Conservation (phyloP, 495 filamentous ascomycete species). For the Penicillium steckii region DNA sequence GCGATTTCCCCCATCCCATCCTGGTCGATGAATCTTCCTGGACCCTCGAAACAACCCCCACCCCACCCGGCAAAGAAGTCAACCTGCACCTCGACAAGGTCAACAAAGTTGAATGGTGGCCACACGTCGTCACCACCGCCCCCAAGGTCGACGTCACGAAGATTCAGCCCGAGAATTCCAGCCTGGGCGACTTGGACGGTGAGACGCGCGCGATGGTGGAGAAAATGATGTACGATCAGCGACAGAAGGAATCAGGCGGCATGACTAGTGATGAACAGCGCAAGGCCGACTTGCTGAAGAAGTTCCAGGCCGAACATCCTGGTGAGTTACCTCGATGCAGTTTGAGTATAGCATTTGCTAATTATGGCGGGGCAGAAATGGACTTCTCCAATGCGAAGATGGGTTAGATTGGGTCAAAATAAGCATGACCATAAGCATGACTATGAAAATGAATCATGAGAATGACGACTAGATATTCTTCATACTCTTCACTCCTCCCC, state of each 20-base stretch:
- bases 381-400: constrained; percentile 51
- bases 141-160: constrained; percentile 87
- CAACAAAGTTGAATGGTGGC: constrained; percentile 98
- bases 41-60: constrained; percentile 74
- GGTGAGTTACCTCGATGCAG: no score
- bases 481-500: background rate
- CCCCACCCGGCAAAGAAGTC: constrained; percentile 67
- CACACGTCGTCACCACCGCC: constrained; percentile 79
- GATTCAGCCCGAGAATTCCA: constrained; percentile 90
- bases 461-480: background rate
- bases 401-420: constrained; percentile 23
- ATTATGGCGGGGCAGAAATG: constrained; percentile 37
- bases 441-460: constrained; percentile 25
- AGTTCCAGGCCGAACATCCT: constrained; percentile 82
- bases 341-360: no score
- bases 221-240: constrained; percentile 99
- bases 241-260: constrained; percentile 90
- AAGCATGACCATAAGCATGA: no score
- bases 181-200: constrained; percentile 87
- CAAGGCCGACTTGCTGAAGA: constrained; percentile 88
- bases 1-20: constrained; percentile 78
- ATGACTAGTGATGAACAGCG: constrained; percentile 88
- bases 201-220: constrained; percentile 98
- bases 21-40: constrained; percentile 85
- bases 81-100: constrained; percentile 92